Base-by-base conservation (phyloP, 1,284 basidiomycete genomes). In the Sporisorium sorghi region DNA sequence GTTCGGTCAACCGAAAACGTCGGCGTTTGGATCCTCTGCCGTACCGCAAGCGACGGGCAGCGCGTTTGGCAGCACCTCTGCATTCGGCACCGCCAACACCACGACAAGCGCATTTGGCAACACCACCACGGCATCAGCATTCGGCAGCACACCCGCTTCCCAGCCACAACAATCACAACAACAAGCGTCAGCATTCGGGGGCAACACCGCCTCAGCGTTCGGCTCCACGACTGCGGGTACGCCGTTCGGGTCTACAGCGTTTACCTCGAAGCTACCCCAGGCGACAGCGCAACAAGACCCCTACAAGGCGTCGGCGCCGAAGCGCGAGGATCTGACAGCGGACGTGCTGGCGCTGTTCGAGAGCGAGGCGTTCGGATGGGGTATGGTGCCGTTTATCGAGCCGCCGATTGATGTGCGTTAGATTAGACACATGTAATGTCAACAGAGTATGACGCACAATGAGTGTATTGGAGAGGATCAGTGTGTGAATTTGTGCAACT, bases 381-480 rank as follows among this genome's bases (percentile, higher is more conserved):
- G 69, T 0, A n/a, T 19, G 15, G 42, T 72, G 19, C 73, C 73
- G 10, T 51, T 65, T 8, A 53, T 76, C 14, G 73, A 72, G 17
- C 73, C 73, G 7, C 69, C 73, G 19, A 51, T 76, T 17, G 69
- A 72, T 40, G 73, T 76, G 7, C 73, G 73, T 19, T 75, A n/a
- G 53, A 46, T 15, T n/a, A n/a, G n/a, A n/a, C n/a, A n/a, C n/a
- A n/a, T n/a, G n/a, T n/a, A n/a, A n/a, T n/a, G n/a, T n/a, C n/a
- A n/a, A n/a, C n/a, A n/a, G n/a, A n/a, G n/a, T n/a, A n/a, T n/a
- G n/a, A n/a, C n/a, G n/a, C n/a, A n/a, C n/a, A n/a, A n/a, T n/a
- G n/a, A n/a, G n/a, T n/a, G n/a, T n/a, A n/a, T n/a, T n/a, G n/a
- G n/a, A n/a, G n/a, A n/a, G n/a, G n/a, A n/a, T n/a, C n/a, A n/a